These are phyloP conservation scores for Phytophthora ohioensis DNA, from an alignment of 352 stramenopile genomes.

Conservation along the genomic window DNA sequence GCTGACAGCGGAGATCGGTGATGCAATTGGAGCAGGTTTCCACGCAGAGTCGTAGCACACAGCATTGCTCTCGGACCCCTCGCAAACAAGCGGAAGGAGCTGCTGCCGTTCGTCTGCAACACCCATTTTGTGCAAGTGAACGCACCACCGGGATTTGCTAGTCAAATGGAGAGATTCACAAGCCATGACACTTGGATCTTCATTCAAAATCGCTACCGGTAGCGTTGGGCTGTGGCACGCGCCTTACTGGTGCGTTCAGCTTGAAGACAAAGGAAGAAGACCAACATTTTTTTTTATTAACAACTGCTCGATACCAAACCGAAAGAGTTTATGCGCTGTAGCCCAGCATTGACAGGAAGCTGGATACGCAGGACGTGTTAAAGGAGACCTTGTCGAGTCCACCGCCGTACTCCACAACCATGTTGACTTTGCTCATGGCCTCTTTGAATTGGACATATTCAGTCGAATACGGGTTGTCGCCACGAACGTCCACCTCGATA, in stretches of 20 bases:
- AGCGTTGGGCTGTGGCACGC: not conserved
- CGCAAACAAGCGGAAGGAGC: constrained; percentile 21
- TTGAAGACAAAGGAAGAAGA: not conserved
- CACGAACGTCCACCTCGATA: constrained; percentile 54
- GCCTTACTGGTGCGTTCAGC: too few species aligned
- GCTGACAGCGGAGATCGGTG: not conserved
- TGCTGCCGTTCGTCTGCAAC: constrained; percentile 29
- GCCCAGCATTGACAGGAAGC: constrained; percentile 36
- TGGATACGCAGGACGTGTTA: constrained; percentile 43
- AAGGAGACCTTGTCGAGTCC: constrained; percentile 46
- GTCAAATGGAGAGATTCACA: constrained; percentile 24
- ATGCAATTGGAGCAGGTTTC: constrained; percentile 19
- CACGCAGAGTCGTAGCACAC: constrained; percentile 8
- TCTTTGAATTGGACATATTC: constrained; percentile 42
- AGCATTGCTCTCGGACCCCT: constrained; percentile 1
- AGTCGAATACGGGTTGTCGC: constrained; percentile 55
- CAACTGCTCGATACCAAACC: not conserved
- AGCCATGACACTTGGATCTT: not conserved
- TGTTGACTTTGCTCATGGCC: constrained; percentile 54
- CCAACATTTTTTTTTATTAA: not conserved
- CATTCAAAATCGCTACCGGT: not conserved
- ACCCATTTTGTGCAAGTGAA: constrained; percentile 25
- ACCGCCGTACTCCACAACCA: constrained; percentile 62
- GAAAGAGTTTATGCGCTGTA: constrained; percentile 10
- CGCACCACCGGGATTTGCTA: constrained; percentile 21